Evolutionary conservation across 345 rosid species (phyloP).

Genomic region (Garcia nutans): DNA sequence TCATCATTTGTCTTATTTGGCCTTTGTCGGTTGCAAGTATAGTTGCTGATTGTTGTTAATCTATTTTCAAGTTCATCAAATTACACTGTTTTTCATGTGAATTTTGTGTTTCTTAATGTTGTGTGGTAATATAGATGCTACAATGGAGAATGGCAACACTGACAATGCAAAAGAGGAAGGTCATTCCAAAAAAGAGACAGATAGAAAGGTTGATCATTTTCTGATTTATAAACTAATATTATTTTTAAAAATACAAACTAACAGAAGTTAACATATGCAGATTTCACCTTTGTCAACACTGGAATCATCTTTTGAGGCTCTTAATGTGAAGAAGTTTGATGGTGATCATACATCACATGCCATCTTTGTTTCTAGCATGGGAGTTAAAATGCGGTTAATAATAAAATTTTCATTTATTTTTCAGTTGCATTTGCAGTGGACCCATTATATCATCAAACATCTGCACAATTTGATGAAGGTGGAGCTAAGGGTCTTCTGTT

Average conservation of each 20-base stretch:
- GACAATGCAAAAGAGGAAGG: slow-evolving; percentile 47
- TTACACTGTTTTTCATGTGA: slow-evolving; percentile 1
- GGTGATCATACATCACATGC: slow-evolving; percentile 45
- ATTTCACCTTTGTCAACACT: slow-evolving; percentile 76
- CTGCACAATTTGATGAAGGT: slow-evolving; percentile 98
- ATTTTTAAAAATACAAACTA: slow-evolving; percentile 18
- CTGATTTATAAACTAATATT: slow-evolving; percentile 7
- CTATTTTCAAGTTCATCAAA: slow-evolving; percentile 7
- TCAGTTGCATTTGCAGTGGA: slow-evolving; percentile 93
- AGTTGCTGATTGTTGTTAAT: neutral
- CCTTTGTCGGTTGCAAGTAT: neutral
- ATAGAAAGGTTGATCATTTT: slow-evolving; percentile 56
- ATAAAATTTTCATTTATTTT: slow-evolving; percentile 24
- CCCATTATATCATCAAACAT: slow-evolving; percentile 94
- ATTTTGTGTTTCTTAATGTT: slow-evolving; percentile 16
- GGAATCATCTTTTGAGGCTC: slow-evolving; percentile 80
- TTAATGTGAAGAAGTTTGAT: slow-evolving; percentile 84
- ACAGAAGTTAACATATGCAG: slow-evolving; percentile 50
- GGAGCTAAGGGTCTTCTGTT: slow-evolving; percentile 88
- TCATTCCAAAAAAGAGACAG: slow-evolving; percentile 58
- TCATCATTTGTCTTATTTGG: neutral
- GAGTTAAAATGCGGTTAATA: slow-evolving; percentile 19
- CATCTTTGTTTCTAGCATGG: slow-evolving; percentile 13
- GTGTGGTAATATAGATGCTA: slow-evolving; percentile 40
- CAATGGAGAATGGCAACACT: slow-evolving; percentile 40